These are phyloP conservation scores for Clohesyomyces aquaticus DNA, from an alignment of 495 filamentous ascomycete genomes.

Conservation along the genomic window DNA sequence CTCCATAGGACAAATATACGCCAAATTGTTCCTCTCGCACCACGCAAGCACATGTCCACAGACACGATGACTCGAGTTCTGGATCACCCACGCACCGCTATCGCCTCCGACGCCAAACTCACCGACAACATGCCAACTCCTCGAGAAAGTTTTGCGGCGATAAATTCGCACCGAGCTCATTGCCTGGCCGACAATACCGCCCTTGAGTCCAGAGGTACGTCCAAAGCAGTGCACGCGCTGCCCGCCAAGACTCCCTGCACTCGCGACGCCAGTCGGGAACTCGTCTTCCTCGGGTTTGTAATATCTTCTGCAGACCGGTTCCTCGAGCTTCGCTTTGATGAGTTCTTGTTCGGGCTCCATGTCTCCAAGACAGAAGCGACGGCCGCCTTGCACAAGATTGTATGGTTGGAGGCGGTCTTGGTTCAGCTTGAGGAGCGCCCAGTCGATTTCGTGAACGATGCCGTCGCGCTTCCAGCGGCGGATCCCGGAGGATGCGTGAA, in stretches of 20 bases:
- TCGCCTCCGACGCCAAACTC: conserved; percentile 83
- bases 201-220: conserved; percentile 84
- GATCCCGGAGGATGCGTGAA: conserved; percentile 88
- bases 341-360: conserved; percentile 31
- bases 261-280: conserved; percentile 47
- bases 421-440: conserved; percentile 86
- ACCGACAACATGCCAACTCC: conserved; percentile 78
- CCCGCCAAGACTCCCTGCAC: conserved; percentile 61
- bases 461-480: conserved; percentile 67
- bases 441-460: conserved; percentile 89
- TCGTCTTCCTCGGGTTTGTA: conserved; percentile 43
- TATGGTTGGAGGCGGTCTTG: conserved; percentile 68
- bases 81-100: conserved; percentile 91
- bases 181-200: conserved; percentile 70
- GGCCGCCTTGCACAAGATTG: conserved; percentile 64
- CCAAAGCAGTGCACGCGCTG: conserved; percentile 85
- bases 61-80: conserved; percentile 75
- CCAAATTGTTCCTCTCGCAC: conserved; percentile 71
- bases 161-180: conserved; percentile 82
- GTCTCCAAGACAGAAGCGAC: conserved; percentile 35
- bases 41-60: conserved; percentile 91
- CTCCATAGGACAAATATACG: conserved; percentile 95
- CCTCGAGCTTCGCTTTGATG: conserved; percentile 33
- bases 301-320: conserved; percentile 35
- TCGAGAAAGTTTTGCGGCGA: conserved; percentile 76